phyloP scores from a whole-genome alignment of 2,329 filamentous ascomycete genomes.

The Pseudofabraea citricarpa region DNA sequence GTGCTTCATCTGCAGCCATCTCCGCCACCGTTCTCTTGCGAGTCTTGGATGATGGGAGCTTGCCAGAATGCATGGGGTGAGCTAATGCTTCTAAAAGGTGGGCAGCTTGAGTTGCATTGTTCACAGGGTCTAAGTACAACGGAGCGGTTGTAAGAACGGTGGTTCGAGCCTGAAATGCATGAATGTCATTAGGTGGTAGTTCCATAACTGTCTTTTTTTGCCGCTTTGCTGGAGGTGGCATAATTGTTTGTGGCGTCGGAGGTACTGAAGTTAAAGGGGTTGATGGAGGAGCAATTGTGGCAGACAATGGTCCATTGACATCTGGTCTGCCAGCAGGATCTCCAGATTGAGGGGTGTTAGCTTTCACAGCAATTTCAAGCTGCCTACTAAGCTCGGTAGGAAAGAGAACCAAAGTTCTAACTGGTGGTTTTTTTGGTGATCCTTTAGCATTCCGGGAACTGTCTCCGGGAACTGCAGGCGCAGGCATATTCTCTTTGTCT shows the following conservation, averaged over 20 bases:
- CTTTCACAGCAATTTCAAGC: constrained; percentile 71
- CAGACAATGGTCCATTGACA: constrained; percentile 35
- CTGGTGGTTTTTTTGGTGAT: constrained; percentile 51
- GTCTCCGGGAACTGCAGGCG: constrained; percentile 43
- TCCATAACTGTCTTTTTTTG: constrained; percentile 70
- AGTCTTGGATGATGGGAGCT: constrained; percentile 78
- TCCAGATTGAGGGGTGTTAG: constrained; percentile 54
- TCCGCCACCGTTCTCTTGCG: constrained; percentile 93
- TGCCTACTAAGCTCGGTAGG: constrained; percentile 75
- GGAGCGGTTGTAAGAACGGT: constrained; percentile 69
- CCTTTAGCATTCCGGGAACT: constrained; percentile 38
- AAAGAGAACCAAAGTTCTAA: constrained; percentile 77
- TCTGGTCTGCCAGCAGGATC: constrained; percentile 39
- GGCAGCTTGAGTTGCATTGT: constrained; percentile 63
- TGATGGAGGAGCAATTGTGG: constrained; percentile 55
- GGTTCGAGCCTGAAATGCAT: constrained; percentile 72
- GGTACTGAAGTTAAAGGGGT: constrained; percentile 58
- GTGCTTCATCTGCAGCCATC: constrained; percentile 88
- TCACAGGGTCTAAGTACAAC: constrained; percentile 73
- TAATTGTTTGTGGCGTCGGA: constrained; percentile 53
- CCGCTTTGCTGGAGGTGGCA: constrained; percentile 57
- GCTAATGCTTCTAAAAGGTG: constrained; percentile 65
- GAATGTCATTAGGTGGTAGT: constrained; percentile 67
- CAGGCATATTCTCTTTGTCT: constrained; percentile 56
- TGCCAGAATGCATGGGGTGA: constrained; percentile 72